Evolutionary conservation across 1,284 basidiomycete genomes (phyloP), one percentile per base, ranked within the genome.

Genomic region (Albatrellus sp.): DNA sequence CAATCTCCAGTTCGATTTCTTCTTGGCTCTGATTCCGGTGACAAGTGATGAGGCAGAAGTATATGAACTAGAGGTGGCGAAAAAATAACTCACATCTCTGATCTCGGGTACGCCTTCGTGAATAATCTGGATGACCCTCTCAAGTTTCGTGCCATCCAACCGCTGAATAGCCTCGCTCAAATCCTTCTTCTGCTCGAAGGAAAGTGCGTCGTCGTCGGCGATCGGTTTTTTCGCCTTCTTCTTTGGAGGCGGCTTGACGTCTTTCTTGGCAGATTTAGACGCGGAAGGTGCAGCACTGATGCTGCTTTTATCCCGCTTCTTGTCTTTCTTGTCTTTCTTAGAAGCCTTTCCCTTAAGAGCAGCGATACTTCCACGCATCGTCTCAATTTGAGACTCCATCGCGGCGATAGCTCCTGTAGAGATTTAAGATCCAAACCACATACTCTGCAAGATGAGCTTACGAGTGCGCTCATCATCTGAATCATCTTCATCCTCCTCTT

Each of bases 1-100:
- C 92, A 54, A 97, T 96, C 64, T 97, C 93, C 38, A 97, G 77
- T 64, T 97, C 92, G 56, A 97, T 96, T 68, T 97, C 92, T 61
- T 96, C 89, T 44, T 84, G 88, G 60, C 87, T 89, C 85, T 91
- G 66, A 34, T 29, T 20, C 8, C 10, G 24, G 14, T n/a, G 16
- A 11, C 37, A 24, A 20, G 43, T 47, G 42, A 39, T 3, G 24
- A 24, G 24, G 24, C 24, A 24, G 24, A 24, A 24, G 24, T 4
- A 4, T 48, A 48, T 42, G 13, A 28, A 46, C 40, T n/a, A 42
- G 14, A 35, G 10, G 24, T 44, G 46, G 43, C 29, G 46, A 37
- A 42, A 12, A 32, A 37, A 33, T 14, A 9, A 78, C 90, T 67
- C 59, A 94, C 90, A 57, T 89, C 84, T 56, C 87, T 77, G 50